Evolutionary conservation across 2,329 filamentous ascomycete genomes (phyloP), one percentile per base, ranked within the genome.

Genomic region (Fusarium anthophilum): DNA sequence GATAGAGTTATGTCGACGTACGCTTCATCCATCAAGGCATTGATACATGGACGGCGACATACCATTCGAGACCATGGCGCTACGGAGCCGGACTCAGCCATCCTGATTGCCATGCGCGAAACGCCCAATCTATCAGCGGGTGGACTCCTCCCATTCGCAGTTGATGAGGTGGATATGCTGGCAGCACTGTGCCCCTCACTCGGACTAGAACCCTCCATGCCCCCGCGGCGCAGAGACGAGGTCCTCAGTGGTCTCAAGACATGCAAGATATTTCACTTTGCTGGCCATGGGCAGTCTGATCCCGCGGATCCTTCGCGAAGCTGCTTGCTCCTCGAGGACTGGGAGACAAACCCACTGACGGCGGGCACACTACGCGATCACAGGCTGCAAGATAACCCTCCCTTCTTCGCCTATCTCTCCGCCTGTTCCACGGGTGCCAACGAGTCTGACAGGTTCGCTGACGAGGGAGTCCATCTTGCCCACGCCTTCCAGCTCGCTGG

Each of bases 221-320:
- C 44, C 7, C 17, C 1, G 17, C 24, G 17, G 18, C 44, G 24
- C 5, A 26, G 18, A 26, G 24, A 45, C 10, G 44, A 45, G 12
- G 44, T 45, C 24, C 24, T 47, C 3, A 1, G 20, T 3, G 2
- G 18, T 13, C 24, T 28, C 0, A 20, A 24, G 24, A 13, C 0
- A 12, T 47, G 24, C 24, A 47, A 26, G 24, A 28, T 47, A 14
- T 47, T 47, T 20, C 44, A 47, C 24, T 47, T 47, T 47, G 24
- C 24, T 1, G 44, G 44, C 24, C 44, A 47, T 13, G 44, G 24
- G 44, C 24, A 26, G 24, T 47, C 44, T 8, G 44, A 47, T 20
- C 44, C 44, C 0, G 17, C 24, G 3, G 24, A 47, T 5, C 44
- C 44, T 24, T 47, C 44, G 12, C 44, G 1, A 28, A 47, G 44